Base-by-base conservation (phyloP, 805 yeast genomes). In the Tetrapisispora nanseiensis region DNA sequence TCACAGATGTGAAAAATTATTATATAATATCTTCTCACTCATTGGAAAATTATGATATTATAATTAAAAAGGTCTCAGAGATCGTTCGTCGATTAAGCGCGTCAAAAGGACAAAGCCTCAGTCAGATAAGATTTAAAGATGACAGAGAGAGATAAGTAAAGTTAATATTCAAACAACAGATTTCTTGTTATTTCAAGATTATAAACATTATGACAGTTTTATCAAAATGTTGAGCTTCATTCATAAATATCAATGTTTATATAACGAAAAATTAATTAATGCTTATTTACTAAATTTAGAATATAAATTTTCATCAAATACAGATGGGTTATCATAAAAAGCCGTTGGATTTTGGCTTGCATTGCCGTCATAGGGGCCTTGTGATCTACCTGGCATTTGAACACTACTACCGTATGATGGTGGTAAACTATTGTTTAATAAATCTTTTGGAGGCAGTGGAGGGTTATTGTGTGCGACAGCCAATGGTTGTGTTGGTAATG, bases 251-350 rank as follows among this genome's bases (percentile, higher is more conserved):
- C 33, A 31, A 10, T 31, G 4, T 27, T 13, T 10, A 10, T 27
- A 27, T 18, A 9, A 33, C 18, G 29, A 23, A 10, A 6, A 19
- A 7, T 3, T 19, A 19, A 13, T n/a, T 12, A 18, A 13, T 20
- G 19, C 6, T 27, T 37, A 55, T 16, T 46, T 43, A 39, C 64
- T 54, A 40, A 54, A 61, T 31, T 54, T 57, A 21, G 72, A 64
- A 48, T 74, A 73, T 59, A 74, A 51, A 39, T 68, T 58, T 6
- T 73, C 70, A 54, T 73, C 71, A 51, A 67, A 75, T 3, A 70
- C 74, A 2, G 79, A 69, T 1, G 78, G 76, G 4, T 68, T 71
- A 35, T 65, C 65, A 47, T 74, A 75, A 46, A 72, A 71, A 3
- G 63, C 57, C 16, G 67, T 59, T 21, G 71, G 70, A 26, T 55